Base-by-base conservation (phyloP, 2,329 filamentous ascomycete genomes). In the Fusarium pseudocircinatum region DNA sequence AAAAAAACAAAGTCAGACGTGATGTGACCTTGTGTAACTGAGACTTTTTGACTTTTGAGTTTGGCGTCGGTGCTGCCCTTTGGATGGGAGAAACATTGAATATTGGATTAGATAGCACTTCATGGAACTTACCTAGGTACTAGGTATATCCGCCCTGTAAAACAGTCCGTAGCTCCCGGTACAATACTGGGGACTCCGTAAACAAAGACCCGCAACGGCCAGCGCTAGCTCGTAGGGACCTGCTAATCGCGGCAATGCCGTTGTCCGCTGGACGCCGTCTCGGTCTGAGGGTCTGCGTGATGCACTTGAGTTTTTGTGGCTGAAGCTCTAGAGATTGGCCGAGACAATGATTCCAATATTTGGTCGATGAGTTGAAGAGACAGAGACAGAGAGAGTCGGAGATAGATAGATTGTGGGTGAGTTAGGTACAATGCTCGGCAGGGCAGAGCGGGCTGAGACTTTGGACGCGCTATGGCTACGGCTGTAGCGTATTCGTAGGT, bases 201-300 rank as follows among this genome's bases (percentile, higher is more conserved):
- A 60, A 58, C 67, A 60, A 75, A 69, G 76, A 76, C 76, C 76
- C 75, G 74, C 74, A 70, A 62, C 63, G 54, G 50, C 69, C 63
- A 74, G 73, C 75, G 67, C 76, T 77, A 78, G 63, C 40, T 67
- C 30, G 64, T 62, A 72, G 69, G 57, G 56, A 70, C 62, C 58
- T 69, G 53, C 73, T 78, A 78, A 74, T 78, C 67, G 74, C 76
- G 76, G 76, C 66, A 75, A 69, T 75, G 73, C 75, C 76, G 76
- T 77, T 74, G 75, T 77, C 65, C 65, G 76, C 67, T 42, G 68
- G 70, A 66, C 70, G 73, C 76, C 69, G 75, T 72, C 61, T 74
- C 53, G 67, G 50, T 67, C 50, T 69, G 60, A 36, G 69, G 61
- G 36, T 61, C 42, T 47, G 54, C 44, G 65, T 53, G 65, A 61